These are phyloP conservation scores for Biscogniauxia sp. DNA, from an alignment of 2,329 filamentous ascomycete species.

Conservation along the genomic window DNA sequence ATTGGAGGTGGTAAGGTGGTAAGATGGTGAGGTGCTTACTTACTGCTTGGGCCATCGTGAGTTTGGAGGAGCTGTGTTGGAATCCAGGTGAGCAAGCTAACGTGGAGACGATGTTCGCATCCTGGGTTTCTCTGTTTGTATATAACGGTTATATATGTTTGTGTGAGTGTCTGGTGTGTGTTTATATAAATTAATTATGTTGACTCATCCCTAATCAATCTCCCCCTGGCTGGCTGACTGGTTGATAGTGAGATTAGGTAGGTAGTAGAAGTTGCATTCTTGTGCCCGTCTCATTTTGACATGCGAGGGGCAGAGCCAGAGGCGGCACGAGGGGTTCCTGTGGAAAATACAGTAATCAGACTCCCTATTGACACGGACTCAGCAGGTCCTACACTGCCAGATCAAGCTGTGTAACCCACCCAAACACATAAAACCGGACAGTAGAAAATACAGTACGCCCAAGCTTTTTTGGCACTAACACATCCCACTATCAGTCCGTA, in stretches of 20 bases:
- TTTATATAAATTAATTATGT: neutral
- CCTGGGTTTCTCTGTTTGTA: too few relatives aligned
- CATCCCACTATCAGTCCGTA: neutral
- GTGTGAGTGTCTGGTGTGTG: neutral
- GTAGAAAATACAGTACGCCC: neutral
- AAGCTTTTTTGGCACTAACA: neutral
- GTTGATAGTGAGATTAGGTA: too few relatives aligned
- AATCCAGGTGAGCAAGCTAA: neutral
- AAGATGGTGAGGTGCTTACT: constrained; percentile 16
- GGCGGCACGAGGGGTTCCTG: neutral
- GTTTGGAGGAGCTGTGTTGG: constrained; percentile 1
- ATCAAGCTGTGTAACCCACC: neutral
- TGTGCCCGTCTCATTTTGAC: neutral
- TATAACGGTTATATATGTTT: too few relatives aligned
- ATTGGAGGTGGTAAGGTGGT: too few relatives aligned
- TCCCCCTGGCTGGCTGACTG: too few relatives aligned
- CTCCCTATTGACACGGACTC: neutral
- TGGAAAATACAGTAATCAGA: neutral
- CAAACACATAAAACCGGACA: neutral
- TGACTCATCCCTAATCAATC: neutral
- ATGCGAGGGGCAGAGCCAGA: neutral
- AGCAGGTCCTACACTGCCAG: neutral
- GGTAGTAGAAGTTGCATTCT: too few relatives aligned
- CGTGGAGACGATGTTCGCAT: neutral
- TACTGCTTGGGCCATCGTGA: constrained; percentile 28